Base-by-base conservation (phyloP, 176 grass and related monocot species). In the Hordeum marinum region DNA sequence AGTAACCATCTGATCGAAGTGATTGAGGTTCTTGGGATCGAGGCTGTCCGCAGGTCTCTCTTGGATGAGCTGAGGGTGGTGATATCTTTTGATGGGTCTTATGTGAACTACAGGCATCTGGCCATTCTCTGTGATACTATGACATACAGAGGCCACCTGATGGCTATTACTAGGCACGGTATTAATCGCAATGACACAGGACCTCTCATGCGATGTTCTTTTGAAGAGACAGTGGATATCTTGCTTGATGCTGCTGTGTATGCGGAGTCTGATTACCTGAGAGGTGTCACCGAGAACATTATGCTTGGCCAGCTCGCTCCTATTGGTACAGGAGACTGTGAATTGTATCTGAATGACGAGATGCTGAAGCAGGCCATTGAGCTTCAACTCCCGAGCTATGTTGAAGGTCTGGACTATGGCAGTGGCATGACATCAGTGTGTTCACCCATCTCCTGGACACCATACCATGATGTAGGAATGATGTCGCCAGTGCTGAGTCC, bases 1-100 rank as follows among this genome's bases (percentile, higher is more conserved):
- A 98, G 96, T 85, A 98, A 98, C 54, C 96, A 98, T 85, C 84
- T 98, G 50, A 96, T 96, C 80, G 96, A 98, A 82, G 93, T 98
- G 32, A 98, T 95, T 87, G 96, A 98, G 80, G 90, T 98, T 74
- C 93, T 98, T 89, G 96, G 96, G 76, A 98, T 96, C 1, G 93
- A 98, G 84, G 96, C 96, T 83, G 96, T 98, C 15, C 89, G 96
- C 40, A 84, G 96, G 23, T 18, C 96, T 85, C 86, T 96, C 25
- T 79, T 94, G 81, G 96, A 95, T 76, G 96, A 98, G 82, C 86
- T 98, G 76, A 82, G 91, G n/a, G 96, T 94, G 57, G 96, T 98
- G 69, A 95, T 96, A 83, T 98, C 96, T 87, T 96, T 98, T 76
- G 96, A 98, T 83, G 96, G 96, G 43, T 98, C 96, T 32, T 98